Conservation (phyloP, 495 filamentous ascomycete species). For the Penicillium daleae region DNA sequence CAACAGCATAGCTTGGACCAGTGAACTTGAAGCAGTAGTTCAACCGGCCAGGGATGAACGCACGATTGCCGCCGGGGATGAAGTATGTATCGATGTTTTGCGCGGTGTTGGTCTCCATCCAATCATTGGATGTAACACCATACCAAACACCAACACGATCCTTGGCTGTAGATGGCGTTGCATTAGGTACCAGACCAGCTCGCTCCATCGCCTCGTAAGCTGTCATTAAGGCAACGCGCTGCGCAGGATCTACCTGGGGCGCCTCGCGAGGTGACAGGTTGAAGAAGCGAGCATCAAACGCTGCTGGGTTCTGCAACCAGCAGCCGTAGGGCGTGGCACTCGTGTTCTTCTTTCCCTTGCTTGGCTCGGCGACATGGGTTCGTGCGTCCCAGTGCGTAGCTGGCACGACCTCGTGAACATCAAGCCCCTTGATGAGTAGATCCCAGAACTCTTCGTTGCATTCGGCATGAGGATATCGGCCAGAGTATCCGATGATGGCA, state of each 20-base stretch:
- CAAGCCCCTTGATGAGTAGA: background rate
- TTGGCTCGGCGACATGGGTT: background rate
- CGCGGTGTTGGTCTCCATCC: conserved; percentile 17
- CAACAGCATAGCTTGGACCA: conserved; percentile 23
- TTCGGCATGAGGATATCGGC: background rate
- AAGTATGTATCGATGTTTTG: conserved; percentile 34
- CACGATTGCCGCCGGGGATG: conserved; percentile 30
- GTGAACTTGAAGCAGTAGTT: conserved; percentile 34
- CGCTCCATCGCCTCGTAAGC: conserved; percentile 46
- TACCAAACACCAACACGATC: conserved; percentile 40
- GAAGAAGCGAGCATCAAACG: conserved; percentile 38
- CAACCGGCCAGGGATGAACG: conserved; percentile 28
- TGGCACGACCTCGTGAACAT: background rate
- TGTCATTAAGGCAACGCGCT: conserved; percentile 35
- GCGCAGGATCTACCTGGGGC: conserved; percentile 35
- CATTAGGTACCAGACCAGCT: conserved; percentile 33
- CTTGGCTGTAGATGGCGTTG: conserved; percentile 24
- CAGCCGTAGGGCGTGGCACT: conserved; percentile 30
- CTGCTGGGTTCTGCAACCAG: conserved; percentile 35
- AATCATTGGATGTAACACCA: conserved; percentile 29
- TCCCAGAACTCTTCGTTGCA: background rate
- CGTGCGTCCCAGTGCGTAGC: background rate
- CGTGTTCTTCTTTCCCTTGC: background rate
- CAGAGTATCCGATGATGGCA: background rate
- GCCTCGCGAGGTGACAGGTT: conserved; percentile 38